Evolutionary conservation across 495 filamentous ascomycete species (phyloP).

Genomic region (Lepidopterella palustris): DNA sequence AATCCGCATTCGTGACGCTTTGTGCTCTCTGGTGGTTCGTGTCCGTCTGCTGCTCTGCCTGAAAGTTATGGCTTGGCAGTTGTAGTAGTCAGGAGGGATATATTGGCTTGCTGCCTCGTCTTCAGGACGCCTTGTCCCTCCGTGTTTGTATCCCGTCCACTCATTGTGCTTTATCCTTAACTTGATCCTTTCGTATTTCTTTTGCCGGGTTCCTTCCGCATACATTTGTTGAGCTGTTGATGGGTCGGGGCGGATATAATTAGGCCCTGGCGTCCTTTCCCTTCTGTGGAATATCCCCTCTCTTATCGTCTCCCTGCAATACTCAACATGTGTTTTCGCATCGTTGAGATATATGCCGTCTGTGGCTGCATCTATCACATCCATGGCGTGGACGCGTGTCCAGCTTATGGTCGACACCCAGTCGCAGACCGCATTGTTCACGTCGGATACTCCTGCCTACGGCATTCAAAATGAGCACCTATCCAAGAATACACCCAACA

Average conservation of each 20-base stretch:
- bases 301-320: not conserved
- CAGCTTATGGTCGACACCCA: constrained; percentile 25
- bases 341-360: constrained; percentile 31
- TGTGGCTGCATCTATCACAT: constrained; percentile 32
- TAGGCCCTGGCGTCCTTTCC: not conserved
- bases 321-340: constrained; percentile 28
- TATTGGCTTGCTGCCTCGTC: not conserved
- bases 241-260: not conserved
- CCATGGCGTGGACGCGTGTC: constrained; percentile 30
- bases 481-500: no score
- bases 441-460: constrained; percentile 30
- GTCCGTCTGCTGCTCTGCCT: not conserved
- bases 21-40: not conserved
- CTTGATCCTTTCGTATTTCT: not conserved
- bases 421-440: constrained; percentile 27
- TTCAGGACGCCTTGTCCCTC: not conserved
- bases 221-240: not conserved
- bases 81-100: not conserved
- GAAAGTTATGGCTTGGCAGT: not conserved
- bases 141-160: not conserved
- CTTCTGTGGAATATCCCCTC: not conserved
- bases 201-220: not conserved
- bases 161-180: not conserved
- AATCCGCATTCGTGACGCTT: not conserved
- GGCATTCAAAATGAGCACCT: constrained; percentile 23